Percentiles rank a stretch among this genome's conserved stretches.
phyloP scores from a whole-genome alignment of 1,284 basidiomycete species.

The Rhizoctonia solani region DNA sequence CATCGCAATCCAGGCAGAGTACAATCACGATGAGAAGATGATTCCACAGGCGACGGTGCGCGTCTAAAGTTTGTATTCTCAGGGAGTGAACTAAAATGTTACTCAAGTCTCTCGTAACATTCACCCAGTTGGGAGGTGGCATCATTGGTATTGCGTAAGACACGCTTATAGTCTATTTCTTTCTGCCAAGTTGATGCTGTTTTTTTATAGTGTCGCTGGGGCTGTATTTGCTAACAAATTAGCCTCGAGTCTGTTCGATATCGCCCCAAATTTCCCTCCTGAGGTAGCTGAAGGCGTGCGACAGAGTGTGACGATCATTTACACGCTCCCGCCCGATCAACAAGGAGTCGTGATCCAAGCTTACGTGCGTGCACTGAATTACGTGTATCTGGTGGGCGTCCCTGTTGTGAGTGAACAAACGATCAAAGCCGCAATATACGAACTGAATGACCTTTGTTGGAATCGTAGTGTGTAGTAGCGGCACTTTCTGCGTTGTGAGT shows the following conservation, averaged over 20 bases:
- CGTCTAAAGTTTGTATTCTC: not conserved
- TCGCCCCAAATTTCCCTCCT: slow-evolving; percentile 40
- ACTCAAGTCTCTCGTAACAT: slow-evolving; percentile 44
- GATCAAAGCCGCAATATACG: not conserved
- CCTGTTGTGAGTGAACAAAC: slow-evolving; percentile 43
- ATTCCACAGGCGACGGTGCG: slow-evolving; percentile 43
- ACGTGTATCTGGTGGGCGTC: slow-evolving; percentile 50
- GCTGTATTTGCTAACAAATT: slow-evolving; percentile 47
- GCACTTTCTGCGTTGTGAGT: slow-evolving; percentile 44
- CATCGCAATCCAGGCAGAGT: slow-evolving; percentile 52
- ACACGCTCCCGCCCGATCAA: slow-evolving; percentile 42
- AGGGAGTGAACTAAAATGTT: not conserved
- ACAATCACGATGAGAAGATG: slow-evolving; percentile 41
- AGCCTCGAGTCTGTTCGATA: slow-evolving; percentile 39
- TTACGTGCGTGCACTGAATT: slow-evolving; percentile 48
- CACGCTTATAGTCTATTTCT: not conserved
- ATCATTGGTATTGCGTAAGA: slow-evolving; percentile 41
- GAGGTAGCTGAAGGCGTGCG: slow-evolving; percentile 37
- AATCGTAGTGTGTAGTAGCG: slow-evolving; percentile 43
- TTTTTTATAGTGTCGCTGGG: slow-evolving; percentile 46
- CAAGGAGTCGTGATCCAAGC: slow-evolving; percentile 48
- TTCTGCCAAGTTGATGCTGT: not conserved
- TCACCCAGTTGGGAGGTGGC: slow-evolving; percentile 45
- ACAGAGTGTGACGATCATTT: slow-evolving; percentile 39
- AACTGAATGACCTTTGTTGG: not conserved